Conservation (phyloP, 306 rosid species). For the Lupinus albus region DNA sequence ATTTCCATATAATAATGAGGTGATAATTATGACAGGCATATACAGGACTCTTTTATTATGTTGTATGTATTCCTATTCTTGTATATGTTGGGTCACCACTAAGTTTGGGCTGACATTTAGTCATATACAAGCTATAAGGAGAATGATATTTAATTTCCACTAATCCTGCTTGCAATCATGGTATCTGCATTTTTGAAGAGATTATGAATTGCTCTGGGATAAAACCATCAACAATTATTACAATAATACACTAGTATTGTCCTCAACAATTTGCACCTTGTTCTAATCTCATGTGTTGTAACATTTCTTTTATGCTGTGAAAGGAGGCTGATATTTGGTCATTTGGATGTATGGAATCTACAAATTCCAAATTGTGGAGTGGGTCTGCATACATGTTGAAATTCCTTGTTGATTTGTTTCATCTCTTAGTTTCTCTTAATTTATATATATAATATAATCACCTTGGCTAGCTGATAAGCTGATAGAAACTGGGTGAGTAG, state of each 20-base stretch:
- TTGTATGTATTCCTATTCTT: no score
- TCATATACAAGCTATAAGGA: not conserved
- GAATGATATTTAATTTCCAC: not conserved
- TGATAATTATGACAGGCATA: no score
- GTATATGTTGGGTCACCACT: not conserved
- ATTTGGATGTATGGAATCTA: slow-evolving; percentile 85
- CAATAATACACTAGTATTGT: slow-evolving; percentile 5
- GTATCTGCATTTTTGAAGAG: slow-evolving; percentile 1
- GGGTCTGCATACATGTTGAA: slow-evolving; percentile 37
- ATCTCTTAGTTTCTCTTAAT: slow-evolving; percentile 16
- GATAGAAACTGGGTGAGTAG: slow-evolving; percentile 27
- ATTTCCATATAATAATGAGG: no score
- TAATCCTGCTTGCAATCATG: not conserved
- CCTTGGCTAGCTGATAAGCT: slow-evolving; percentile 16
- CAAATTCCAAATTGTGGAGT: slow-evolving; percentile 70
- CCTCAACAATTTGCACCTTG: no score
- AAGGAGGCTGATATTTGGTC: slow-evolving; percentile 99
- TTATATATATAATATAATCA: slow-evolving; percentile 43
- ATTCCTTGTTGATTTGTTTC: slow-evolving; percentile 75
- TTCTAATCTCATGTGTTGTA: no score
- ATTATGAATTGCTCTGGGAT: not conserved
- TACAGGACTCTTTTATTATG: no score
- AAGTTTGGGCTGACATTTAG: not conserved
- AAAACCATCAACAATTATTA: slow-evolving; percentile 2
- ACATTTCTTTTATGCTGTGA: slow-evolving; percentile 32